Evolutionary conservation across 2,329 filamentous ascomycete species (phyloP).

Genomic region (Sporothrix protearum): DNA sequence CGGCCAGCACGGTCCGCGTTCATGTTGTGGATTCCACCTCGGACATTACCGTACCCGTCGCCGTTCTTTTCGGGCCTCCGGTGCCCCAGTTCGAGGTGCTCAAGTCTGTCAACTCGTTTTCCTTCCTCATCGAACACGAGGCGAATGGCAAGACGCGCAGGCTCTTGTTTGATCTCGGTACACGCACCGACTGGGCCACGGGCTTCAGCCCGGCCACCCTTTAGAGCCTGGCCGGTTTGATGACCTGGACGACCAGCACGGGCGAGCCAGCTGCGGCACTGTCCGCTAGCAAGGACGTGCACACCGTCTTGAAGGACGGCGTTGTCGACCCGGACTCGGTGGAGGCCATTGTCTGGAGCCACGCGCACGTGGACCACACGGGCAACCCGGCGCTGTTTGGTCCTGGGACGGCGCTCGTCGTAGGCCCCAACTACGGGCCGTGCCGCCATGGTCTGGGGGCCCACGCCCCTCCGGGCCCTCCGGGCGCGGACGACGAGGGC

Average conservation of each 20-base stretch:
- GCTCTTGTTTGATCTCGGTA: constrained; percentile 23
- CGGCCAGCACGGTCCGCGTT: constrained; percentile 19
- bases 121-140: constrained; percentile 21
- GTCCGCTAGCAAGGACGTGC: constrained; percentile 12
- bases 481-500: too few relatives aligned
- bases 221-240: not conserved
- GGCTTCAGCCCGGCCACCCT: constrained; percentile 3
- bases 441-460: not conserved
- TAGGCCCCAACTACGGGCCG: constrained; percentile 33
- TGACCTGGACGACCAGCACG: not conserved
- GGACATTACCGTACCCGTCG: not conserved
- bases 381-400: constrained; percentile 46
- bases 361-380: constrained; percentile 49
- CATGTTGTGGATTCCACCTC: constrained; percentile 22
- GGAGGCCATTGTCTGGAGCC: constrained; percentile 40
- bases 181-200: constrained; percentile 21
- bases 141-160: not conserved
- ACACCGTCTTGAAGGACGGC: constrained; percentile 11
- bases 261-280: not conserved
- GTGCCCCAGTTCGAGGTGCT: constrained; percentile 10
- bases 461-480: not conserved
- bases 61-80: not conserved
- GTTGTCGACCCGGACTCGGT: constrained; percentile 24
- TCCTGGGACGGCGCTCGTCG: constrained; percentile 42
- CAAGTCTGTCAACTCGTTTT: not conserved